Percentiles rank a stretch among this genome's conserved stretches.
Conservation (phyloP, 2,329 filamentous ascomycete species). For the Pseudogymnoascus verrucosus region DNA sequence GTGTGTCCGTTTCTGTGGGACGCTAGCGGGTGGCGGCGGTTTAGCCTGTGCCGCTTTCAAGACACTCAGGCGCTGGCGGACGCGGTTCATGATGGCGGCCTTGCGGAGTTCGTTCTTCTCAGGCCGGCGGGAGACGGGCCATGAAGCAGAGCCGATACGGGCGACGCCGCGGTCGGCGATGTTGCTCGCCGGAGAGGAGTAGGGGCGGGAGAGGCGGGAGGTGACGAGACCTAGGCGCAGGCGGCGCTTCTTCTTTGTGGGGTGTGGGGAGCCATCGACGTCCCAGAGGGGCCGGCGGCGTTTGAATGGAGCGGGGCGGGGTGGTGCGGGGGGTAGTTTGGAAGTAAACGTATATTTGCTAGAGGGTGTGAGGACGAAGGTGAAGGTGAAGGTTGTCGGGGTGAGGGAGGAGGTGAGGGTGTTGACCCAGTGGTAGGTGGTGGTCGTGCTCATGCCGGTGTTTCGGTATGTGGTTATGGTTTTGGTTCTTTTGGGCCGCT, state of each 20-base stretch:
- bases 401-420: slow-evolving; percentile 14
- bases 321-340: slow-evolving; percentile 19
- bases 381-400: slow-evolving; percentile 24
- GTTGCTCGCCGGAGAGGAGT: slow-evolving; percentile 60
- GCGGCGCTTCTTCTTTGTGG: slow-evolving; percentile 54
- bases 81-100: slow-evolving; percentile 57
- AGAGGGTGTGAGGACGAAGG: slow-evolving; percentile 30
- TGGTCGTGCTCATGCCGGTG: slow-evolving; percentile 21
- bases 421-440: slow-evolving; percentile 22
- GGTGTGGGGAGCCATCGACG: slow-evolving; percentile 26
- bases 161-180: slow-evolving; percentile 51
- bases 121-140: slow-evolving; percentile 39
- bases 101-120: slow-evolving; percentile 49
- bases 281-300: slow-evolving; percentile 28
- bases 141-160: slow-evolving; percentile 33
- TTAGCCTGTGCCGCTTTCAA: slow-evolving; percentile 14
- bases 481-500: neutral
- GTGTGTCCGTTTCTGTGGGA: neutral
- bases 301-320: slow-evolving; percentile 22
- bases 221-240: slow-evolving; percentile 57
- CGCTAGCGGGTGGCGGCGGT: neutral
- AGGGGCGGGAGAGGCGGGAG: slow-evolving; percentile 61
- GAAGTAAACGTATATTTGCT: slow-evolving; percentile 30
- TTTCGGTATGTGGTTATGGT: neutral
- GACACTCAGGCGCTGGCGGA: slow-evolving; percentile 39